Base-by-base conservation (phyloP, 148 eudicot genomes). In the Simmondsia chinensis region DNA sequence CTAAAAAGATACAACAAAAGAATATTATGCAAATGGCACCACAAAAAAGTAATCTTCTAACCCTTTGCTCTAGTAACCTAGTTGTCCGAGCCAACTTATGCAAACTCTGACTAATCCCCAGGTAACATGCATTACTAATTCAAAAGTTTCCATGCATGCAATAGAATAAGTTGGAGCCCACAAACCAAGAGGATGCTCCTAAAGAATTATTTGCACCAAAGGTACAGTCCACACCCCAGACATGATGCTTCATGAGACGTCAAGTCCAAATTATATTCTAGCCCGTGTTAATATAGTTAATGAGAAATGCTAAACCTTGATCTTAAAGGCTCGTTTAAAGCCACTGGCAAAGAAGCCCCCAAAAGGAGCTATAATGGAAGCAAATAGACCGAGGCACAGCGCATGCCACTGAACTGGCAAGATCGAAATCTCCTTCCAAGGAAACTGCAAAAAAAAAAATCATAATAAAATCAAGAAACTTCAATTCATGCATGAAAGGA, bases 331-430 rank as follows among this genome's bases (percentile, higher is more conserved):
- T 64, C 94, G 71, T 53, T 84, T 84, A 22, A 84, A 80, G 23
- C 94, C 94, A 68, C 94, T 84, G 7, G 94, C 94, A 20, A 84
- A 84, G 56, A 84, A 84, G 35, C 94, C 94, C 52, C 94, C 94
- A 62, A 84, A 84, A 61, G 94, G 94, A 48, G 94, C 94, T 37
- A 84, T 84, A 46, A 84, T 74, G 20, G 94, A 84, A 50, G 94
- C 78, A 52, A 84, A 84, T 34, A 84, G 64, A 44, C 94, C 94
- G 37, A 83, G 71, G 32, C 72, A 70, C 41, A 81, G 30, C 6
- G 86, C 89, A 65, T 85, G 89, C 83, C 86, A 85, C 33, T 81
- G 95, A 43, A 75, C 95, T 0, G 86, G 89, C 33, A 75, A 59
- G 54, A 85, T 50, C 24, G 73, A 51, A 22, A 81, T 46, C 60